Base-by-base conservation (phyloP, 306 rosid species). In the Begonia loranthoides region DNA sequence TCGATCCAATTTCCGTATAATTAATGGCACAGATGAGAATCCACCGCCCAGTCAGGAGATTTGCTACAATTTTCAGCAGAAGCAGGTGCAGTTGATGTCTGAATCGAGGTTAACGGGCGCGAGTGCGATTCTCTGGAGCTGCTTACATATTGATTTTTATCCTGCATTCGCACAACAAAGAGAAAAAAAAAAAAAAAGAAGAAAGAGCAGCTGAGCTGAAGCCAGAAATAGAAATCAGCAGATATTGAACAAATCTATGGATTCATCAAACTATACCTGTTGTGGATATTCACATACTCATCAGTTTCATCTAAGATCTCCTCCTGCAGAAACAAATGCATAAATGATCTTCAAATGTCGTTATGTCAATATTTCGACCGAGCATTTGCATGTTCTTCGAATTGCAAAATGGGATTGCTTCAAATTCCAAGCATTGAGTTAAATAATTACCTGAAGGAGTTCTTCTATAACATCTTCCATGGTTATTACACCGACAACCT, bases 391-490 rank as follows among this genome's bases (percentile, higher is more conserved):
- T 19, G 22, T 1, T 19, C 22, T 2, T 19, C 22, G 22, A 19
- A 19, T 19, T 19, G 22, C 22, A 19, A 2, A 1, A 19, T 4
- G 2, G 22, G 22, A 19, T 19, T 19, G 22, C 22, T 19, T 19
- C 22, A 19, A 19, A 19, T 19, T 19, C 22, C 4, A 4, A 28
- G 36, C 7, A 28, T 28, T 28, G 36, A 28, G 36, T 7, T 28
- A 1, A 4, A 28, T 28, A 28, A 56, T 55, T 65, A 90, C 99
- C 99, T 90, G 99, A 72, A 90, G 99, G 70, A 90, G 99, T 71
- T 90, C 99, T 80, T 90, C 99, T 16, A 90, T 90, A 59, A 90
- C 99, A 76, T 90, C 99, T 78, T 90, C 99, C 99, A 90, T 90
- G 24, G 86, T 55, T 64, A 90, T 90, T 60, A 90, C 99, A 57